Conservation (phyloP, 2,329 filamentous ascomycete species). For the Xylariaceae sp. region DNA sequence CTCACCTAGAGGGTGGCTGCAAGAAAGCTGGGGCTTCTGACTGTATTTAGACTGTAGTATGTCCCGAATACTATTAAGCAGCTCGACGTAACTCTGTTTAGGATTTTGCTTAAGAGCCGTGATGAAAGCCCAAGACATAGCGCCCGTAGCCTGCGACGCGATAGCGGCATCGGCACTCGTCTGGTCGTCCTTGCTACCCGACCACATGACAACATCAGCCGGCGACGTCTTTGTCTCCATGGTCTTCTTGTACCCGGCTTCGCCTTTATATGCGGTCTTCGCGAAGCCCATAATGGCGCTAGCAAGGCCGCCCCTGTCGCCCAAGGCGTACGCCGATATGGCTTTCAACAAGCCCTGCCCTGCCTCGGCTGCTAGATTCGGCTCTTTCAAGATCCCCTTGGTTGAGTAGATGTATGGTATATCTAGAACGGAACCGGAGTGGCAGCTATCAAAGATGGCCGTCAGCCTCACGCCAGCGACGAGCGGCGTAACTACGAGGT, state of each 20-base stretch:
- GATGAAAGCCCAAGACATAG: slow-evolving; percentile 98
- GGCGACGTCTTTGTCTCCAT: slow-evolving; percentile 87
- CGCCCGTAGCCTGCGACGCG: slow-evolving; percentile 82
- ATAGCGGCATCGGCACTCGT: slow-evolving; percentile 96
- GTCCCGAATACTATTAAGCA: slow-evolving; percentile 94
- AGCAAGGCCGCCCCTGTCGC: slow-evolving; percentile 79
- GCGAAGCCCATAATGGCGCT: slow-evolving; percentile 76
- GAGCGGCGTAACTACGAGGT: slow-evolving; percentile 61
- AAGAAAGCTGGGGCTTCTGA: slow-evolving; percentile 95
- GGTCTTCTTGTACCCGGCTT: slow-evolving; percentile 76
- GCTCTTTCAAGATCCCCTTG: slow-evolving; percentile 64
- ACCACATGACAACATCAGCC: slow-evolving; percentile 97
- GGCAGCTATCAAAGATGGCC: slow-evolving; percentile 62
- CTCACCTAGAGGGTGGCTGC: slow-evolving; percentile 93
- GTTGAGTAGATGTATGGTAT: slow-evolving; percentile 67
- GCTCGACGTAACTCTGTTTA: slow-evolving; percentile 94
- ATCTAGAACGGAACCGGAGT: slow-evolving; percentile 63
- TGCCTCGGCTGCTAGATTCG: slow-evolving; percentile 64
- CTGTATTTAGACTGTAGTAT: slow-evolving; percentile 82
- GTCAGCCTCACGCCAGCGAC: slow-evolving; percentile 55
- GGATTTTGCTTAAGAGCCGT: slow-evolving; percentile 91
- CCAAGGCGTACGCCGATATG: slow-evolving; percentile 57
- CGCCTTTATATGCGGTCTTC: slow-evolving; percentile 80
- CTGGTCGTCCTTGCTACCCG: slow-evolving; percentile 92
- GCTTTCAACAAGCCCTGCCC: slow-evolving; percentile 59